phyloP scores from a whole-genome alignment of 176 grass and related monocot species.

The Avena insularis region DNA sequence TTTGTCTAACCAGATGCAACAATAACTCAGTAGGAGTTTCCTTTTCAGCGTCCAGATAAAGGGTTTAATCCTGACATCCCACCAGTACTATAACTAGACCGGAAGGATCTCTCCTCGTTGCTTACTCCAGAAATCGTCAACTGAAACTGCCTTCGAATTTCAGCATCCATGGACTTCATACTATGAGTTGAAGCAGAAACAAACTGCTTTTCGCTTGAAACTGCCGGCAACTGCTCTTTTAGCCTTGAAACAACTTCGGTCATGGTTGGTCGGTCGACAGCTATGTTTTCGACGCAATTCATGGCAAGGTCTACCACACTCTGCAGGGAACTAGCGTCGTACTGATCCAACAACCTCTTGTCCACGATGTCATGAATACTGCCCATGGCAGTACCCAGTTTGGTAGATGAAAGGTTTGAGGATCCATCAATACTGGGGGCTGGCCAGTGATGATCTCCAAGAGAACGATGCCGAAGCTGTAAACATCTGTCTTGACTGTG shows the following conservation, averaged over 20 bases:
- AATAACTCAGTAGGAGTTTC: neutral
- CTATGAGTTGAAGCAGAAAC: neutral
- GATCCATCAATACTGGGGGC: neutral
- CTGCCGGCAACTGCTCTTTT: neutral
- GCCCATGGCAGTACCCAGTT: constrained; percentile 13
- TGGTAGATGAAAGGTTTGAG: constrained; percentile 8
- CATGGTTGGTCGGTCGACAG: neutral
- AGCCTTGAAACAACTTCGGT: constrained; percentile 3
- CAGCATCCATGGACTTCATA: neutral
- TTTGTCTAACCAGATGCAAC: neutral
- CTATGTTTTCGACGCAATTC: neutral
- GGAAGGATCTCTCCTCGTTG: neutral
- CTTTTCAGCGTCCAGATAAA: constrained; percentile 6
- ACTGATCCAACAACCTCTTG: constrained; percentile 10
- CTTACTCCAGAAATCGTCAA: neutral
- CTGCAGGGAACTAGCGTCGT: constrained; percentile 11
- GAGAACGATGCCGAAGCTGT: constrained; percentile 13
- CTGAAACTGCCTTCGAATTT: neutral
- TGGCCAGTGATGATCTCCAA: constrained; percentile 38
- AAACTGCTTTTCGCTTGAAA: neutral
- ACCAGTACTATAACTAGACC: neutral
- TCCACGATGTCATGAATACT: constrained; percentile 26
- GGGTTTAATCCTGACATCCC: neutral
- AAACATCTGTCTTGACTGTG: constrained; percentile 25
- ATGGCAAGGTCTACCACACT: constrained; percentile 14